Percentiles rank a stretch among this genome's conserved stretches.
Conservation (phyloP, 192 early-diverging fungal genomes). For the Coemansia sp. region DNA sequence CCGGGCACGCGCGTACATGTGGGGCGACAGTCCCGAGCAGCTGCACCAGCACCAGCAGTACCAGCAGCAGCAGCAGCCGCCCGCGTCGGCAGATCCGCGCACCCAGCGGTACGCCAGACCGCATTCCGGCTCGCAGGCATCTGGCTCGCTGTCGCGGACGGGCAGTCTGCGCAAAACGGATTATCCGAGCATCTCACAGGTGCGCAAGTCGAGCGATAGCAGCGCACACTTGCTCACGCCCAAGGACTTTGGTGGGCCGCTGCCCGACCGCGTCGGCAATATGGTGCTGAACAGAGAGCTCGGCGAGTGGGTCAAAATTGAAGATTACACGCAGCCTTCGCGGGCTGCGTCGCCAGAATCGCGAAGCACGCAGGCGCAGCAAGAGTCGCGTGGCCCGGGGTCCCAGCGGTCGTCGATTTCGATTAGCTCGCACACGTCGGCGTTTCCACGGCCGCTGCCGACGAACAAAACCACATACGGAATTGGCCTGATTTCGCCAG, state of each 20-base stretch:
- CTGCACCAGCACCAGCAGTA: neutral
- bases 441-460: constrained; percentile 39
- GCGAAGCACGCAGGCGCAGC: neutral
- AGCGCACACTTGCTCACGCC: constrained; percentile 36
- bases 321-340: constrained; percentile 17
- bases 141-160: constrained; percentile 12
- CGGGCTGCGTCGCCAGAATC: constrained; percentile 4
- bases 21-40: constrained; percentile 12
- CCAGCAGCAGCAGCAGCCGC: constrained; percentile 14
- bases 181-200: constrained; percentile 18
- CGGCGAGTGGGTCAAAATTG: constrained; percentile 45
- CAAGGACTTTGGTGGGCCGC: constrained; percentile 25
- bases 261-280: constrained; percentile 40
- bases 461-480: constrained; percentile 14
- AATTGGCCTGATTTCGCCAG: constrained; percentile 42
- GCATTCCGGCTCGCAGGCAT: no score
- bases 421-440: constrained; percentile 27
- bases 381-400: constrained; percentile 14
- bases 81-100: no score
- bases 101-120: no score
- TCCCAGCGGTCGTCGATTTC: constrained; percentile 41
- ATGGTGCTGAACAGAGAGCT: constrained; percentile 40
- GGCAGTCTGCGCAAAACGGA: constrained; percentile 22
- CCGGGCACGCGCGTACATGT: constrained; percentile 21
- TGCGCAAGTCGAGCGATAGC: constrained; percentile 42